Percentiles rank a stretch among this genome's conserved stretches.
Conservation (phyloP, 2,329 filamentous ascomycete species). For the Claviceps fusiformis region DNA sequence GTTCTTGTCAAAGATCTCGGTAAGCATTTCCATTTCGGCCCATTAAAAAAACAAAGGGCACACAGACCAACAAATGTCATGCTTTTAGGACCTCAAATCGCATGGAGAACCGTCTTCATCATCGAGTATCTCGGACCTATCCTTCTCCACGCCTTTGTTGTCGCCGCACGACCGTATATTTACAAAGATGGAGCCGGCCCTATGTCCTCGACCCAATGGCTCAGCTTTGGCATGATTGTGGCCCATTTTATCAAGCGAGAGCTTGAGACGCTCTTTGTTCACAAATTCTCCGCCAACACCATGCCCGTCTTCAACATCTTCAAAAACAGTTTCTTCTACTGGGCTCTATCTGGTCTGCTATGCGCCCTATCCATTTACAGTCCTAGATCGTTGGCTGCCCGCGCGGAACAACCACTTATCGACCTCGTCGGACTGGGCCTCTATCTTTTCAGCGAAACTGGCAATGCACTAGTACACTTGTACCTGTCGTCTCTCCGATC, state of each 20-base stretch:
- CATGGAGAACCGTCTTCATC: slow-evolving; percentile 87
- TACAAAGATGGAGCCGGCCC: slow-evolving; percentile 30
- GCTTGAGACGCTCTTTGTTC: slow-evolving; percentile 83
- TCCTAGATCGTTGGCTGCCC: slow-evolving; percentile 55
- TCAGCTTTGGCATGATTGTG: slow-evolving; percentile 60
- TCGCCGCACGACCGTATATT: slow-evolving; percentile 57
- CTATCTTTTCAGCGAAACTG: slow-evolving; percentile 64
- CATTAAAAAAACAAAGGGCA: not conserved
- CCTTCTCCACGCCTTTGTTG: slow-evolving; percentile 65
- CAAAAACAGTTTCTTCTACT: slow-evolving; percentile 94
- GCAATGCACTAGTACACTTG: slow-evolving; percentile 68
- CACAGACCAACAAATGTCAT: not conserved
- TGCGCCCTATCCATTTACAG: slow-evolving; percentile 77
- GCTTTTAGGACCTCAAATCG: slow-evolving; percentile 63
- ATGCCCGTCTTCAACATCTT: slow-evolving; percentile 88
- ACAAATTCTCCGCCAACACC: slow-evolving; percentile 87
- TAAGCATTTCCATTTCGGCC: slow-evolving; percentile 26
- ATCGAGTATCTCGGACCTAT: slow-evolving; percentile 92
- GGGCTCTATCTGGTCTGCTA: slow-evolving; percentile 67
- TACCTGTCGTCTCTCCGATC: slow-evolving; percentile 67
- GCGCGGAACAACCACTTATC: slow-evolving; percentile 31
- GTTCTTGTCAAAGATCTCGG: slow-evolving; percentile 89
- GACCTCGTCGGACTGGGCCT: slow-evolving; percentile 57
- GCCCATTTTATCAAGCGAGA: slow-evolving; percentile 92
- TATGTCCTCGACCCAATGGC: slow-evolving; percentile 54